Conservation (phyloP, 2,329 filamentous ascomycete genomes). For the Ophiostoma perfectum region DNA sequence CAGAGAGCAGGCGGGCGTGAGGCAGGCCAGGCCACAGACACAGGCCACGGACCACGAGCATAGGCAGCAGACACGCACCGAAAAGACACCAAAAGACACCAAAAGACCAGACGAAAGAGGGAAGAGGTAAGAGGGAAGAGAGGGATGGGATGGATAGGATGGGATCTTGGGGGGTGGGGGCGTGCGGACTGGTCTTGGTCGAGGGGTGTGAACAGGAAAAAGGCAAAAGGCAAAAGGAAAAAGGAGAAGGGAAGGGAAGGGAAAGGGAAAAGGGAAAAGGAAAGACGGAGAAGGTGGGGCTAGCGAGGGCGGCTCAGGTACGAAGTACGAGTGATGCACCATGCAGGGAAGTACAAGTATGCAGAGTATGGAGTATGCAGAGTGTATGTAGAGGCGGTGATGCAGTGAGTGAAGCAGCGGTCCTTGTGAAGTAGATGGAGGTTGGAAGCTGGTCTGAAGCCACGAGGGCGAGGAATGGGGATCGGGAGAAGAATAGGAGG, state of each 20-base stretch:
- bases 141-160: not conserved
- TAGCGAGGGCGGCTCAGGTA: constrained; percentile 2
- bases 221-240: constrained; percentile 19
- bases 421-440: no score
- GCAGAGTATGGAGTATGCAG: no score
- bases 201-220: constrained; percentile 23
- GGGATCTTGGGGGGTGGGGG: constrained; percentile 22
- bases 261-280: constrained; percentile 21
- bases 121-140: constrained; percentile 6
- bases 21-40: not conserved
- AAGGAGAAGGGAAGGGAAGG: constrained; percentile 21
- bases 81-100: not conserved
- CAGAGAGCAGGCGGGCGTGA: no score
- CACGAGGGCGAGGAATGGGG: no score
- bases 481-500: no score
- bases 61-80: no score
- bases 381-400: no score
- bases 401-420: no score
- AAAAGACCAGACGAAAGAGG: constrained; percentile 20
- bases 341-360: no score
- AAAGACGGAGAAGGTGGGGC: constrained; percentile 13
- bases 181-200: constrained; percentile 21
- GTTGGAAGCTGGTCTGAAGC: no score
- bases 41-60: not conserved
- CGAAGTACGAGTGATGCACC: not conserved